Conservation (phyloP, 306 rosid genomes). For the Ziziphus jujuba region DNA sequence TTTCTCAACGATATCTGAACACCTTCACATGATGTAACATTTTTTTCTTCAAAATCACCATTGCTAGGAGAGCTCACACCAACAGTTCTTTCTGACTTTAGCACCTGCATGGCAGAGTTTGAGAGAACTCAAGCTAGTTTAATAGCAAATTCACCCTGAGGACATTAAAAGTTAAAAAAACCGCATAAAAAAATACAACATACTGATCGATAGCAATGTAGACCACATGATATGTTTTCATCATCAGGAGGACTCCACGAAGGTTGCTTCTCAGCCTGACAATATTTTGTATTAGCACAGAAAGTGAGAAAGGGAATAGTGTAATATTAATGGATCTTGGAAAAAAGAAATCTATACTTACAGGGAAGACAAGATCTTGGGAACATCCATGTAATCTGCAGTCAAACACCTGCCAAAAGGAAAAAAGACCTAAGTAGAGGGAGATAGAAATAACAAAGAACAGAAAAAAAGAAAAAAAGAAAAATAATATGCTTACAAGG, state of each 20-base stretch:
- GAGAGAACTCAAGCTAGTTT: constrained; percentile 28
- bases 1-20: constrained; percentile 48
- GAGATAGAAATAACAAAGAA: constrained; percentile 3
- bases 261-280: constrained; percentile 89
- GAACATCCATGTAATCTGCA: constrained; percentile 99
- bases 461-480: constrained; percentile 23
- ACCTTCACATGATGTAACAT: constrained; percentile 40
- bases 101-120: constrained; percentile 48
- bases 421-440: constrained; percentile 24
- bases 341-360: constrained; percentile 37
- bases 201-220: constrained; percentile 76
- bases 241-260: constrained; percentile 59
- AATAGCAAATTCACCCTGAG: constrained; percentile 3
- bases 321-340: constrained; percentile 9
- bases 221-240: constrained; percentile 76
- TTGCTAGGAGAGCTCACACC: constrained; percentile 48
- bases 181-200: constrained; percentile 30
- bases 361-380: constrained; percentile 97
- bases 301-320: constrained; percentile 14
- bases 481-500: constrained; percentile 56
- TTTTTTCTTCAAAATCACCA: constrained; percentile 63
- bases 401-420: constrained; percentile 71
- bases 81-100: constrained; percentile 55
- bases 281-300: constrained; percentile 26
- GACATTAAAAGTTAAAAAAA: constrained; percentile 7